Percentiles rank a stretch among this genome's conserved stretches.
phyloP scores from a whole-genome alignment of 352 stramenopile species.

The Phytopythium cucurbitacearum region DNA sequence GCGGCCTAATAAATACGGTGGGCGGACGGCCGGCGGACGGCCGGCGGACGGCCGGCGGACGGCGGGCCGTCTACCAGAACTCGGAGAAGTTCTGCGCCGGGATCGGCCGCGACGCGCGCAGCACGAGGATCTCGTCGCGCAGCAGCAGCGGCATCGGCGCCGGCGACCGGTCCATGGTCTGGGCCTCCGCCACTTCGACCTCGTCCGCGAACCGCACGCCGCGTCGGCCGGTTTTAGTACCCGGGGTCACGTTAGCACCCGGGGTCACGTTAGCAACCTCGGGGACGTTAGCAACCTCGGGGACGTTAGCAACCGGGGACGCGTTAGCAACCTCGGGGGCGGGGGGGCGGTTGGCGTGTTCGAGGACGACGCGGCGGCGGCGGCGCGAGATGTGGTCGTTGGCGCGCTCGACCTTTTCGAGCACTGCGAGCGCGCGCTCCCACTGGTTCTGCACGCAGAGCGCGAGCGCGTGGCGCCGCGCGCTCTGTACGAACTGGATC shows the following conservation, averaged over 20 bases:
- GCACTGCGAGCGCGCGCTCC: slow-evolving; percentile 60
- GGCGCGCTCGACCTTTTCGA: slow-evolving; percentile 80
- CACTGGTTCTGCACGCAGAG: slow-evolving; percentile 73
- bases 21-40: background rate
- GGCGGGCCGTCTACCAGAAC: slow-evolving; percentile 50
- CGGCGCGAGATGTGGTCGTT: slow-evolving; percentile 76
- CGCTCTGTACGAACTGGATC: slow-evolving; percentile 75
- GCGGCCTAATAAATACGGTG: background rate
- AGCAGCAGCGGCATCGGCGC: slow-evolving; percentile 58
- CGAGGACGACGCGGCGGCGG: slow-evolving; percentile 51
- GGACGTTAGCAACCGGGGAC: too few species aligned
- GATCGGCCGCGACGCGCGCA: slow-evolving; percentile 68
- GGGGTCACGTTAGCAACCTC: too few species aligned
- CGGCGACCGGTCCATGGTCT: slow-evolving; percentile 52
- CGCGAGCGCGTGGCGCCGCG: slow-evolving; percentile 59
- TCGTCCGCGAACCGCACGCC: slow-evolving; percentile 61
- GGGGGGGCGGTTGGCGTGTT: slow-evolving; percentile 48
- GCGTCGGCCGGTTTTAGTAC: slow-evolving; percentile 8
- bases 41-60: background rate
- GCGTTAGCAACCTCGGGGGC: too few species aligned
- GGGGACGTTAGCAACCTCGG: too few species aligned
- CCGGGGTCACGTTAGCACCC: too few species aligned
- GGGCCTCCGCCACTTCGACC: slow-evolving; percentile 33
- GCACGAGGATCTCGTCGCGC: slow-evolving; percentile 74
- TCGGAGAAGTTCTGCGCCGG: slow-evolving; percentile 74